Percentiles rank a stretch among this genome's conserved stretches.
phyloP scores from a whole-genome alignment of 768 basidiomycete genomes.

The Pleurotus eryngii region DNA sequence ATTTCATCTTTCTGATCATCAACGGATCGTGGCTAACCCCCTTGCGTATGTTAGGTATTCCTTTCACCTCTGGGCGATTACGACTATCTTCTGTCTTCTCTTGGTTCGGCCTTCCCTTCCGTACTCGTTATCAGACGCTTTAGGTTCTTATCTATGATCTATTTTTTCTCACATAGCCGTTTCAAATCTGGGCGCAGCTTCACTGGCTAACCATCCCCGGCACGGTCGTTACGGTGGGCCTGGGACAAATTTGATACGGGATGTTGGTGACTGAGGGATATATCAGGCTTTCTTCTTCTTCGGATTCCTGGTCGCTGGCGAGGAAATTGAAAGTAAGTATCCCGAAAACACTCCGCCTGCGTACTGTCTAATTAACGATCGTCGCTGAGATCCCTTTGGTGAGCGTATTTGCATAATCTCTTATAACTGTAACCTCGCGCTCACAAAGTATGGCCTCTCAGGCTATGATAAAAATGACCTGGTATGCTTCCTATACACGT shows the following conservation, averaged over 20 bases:
- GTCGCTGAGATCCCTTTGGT: conserved; percentile 38
- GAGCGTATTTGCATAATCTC: conserved; percentile 6
- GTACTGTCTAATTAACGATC: background rate
- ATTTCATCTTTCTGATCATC: background rate
- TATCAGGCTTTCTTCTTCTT: conserved; percentile 65
- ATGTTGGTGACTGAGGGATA: too few species aligned
- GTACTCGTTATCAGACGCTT: background rate
- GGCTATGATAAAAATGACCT: conserved; percentile 76
- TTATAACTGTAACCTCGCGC: background rate
- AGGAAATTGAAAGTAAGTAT: conserved; percentile 69
- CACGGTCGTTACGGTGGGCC: conserved; percentile 46
- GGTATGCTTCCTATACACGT: conserved; percentile 27
- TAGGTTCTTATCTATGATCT: background rate
- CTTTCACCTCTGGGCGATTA: conserved; percentile 66
- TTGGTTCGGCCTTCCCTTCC: conserved; percentile 38
- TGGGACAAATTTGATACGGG: background rate
- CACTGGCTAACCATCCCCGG: conserved; percentile 65
- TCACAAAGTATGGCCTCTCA: conserved; percentile 11
- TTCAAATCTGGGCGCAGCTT: conserved; percentile 56
- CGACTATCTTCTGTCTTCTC: conserved; percentile 54
- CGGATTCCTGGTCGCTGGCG: conserved; percentile 70
- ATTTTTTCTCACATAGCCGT: conserved; percentile 41
- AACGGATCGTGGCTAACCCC: background rate
- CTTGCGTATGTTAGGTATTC: conserved; percentile 44
- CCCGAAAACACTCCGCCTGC: background rate